Base-by-base conservation (phyloP, 306 rosid species). In the Ormosia semicastrata region DNA sequence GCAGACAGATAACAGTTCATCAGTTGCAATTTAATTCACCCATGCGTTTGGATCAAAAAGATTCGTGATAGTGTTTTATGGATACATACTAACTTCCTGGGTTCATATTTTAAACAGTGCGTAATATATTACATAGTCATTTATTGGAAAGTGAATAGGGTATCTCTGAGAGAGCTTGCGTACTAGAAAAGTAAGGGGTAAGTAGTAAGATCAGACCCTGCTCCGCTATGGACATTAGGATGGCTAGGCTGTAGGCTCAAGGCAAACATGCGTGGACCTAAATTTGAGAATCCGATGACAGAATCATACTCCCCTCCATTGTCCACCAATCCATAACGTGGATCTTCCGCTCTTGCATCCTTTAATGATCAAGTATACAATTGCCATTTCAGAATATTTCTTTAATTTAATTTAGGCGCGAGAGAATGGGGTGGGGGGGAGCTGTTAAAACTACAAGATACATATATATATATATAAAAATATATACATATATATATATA, bases 321-420 rank as follows among this genome's bases (percentile, higher is more conserved):
- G 5, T 91, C 97, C 59, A 91, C 86, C 77, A 90, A 39, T 68
- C 86, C 94, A 73, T 78, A 91, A 6, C 85, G 90, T 54, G 89
- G 85, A 71, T 85, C 97, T 46, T 86, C 95, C 2, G 66, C 87
- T 73, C 90, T 89, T 81, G 88, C 92, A 12, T 86, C 92, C 97
- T 94, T 62, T 9, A n/a, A 49, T 12, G 54, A 76, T 69, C 37
- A 64, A 34, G 8, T 4, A 47, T 43, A 8, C 49, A 29, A 71
- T 13, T 17, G 12, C 40, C 67, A 49, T 75, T 29, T 56, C 73
- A 78, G 60, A 36, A 68, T 12, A 44, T 52, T 15, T 12, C 7
- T 34, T 47, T 17, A 8, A 34, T 39, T 77, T 24, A 15, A 24
- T 30, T 4, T 36, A 34, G 8, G 4, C 6, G 30, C 58, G 0